A percentile compares a stretch with the other conserved stretches of the same genome.
These are phyloP conservation scores for Phytophthora litchii DNA, from an alignment of 352 stramenopile species.

Conservation along the genomic window DNA sequence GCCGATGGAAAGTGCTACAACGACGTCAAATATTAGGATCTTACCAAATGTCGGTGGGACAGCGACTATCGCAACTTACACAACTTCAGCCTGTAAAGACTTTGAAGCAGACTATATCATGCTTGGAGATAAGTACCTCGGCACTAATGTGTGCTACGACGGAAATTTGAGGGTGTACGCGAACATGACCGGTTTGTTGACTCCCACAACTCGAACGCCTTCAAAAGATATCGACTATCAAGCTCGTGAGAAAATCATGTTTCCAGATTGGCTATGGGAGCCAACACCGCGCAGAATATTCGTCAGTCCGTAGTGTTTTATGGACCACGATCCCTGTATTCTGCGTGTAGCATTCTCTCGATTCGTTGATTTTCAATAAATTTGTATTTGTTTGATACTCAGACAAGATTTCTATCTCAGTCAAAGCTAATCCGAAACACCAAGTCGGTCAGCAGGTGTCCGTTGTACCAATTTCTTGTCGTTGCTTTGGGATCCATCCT, in stretches of 20 bases:
- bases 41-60: slow-evolving; percentile 6
- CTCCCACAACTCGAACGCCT: not conserved
- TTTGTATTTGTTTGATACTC: too few species aligned
- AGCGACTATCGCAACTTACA: slow-evolving; percentile 13
- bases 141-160: slow-evolving; percentile 12
- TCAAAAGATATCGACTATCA: slow-evolving; percentile 1
- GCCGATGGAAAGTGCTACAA: slow-evolving; percentile 10
- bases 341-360: not conserved
- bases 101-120: slow-evolving; percentile 7
- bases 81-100: slow-evolving; percentile 5
- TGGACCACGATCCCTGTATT: not conserved
- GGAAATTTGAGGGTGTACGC: slow-evolving; percentile 6
- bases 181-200: slow-evolving; percentile 4
- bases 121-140: slow-evolving; percentile 20
- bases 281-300: slow-evolving; percentile 12
- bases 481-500: slow-evolving; percentile 1
- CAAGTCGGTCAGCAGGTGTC: slow-evolving; percentile 10
- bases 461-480: slow-evolving; percentile 29
- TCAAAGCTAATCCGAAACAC: slow-evolving; percentile 12
- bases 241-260: slow-evolving; percentile 19
- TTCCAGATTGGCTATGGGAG: slow-evolving; percentile 17
- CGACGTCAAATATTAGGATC: slow-evolving; percentile 9
- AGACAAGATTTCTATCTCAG: not conserved
- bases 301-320: slow-evolving; percentile 2
- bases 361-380: not conserved